Evolutionary conservation across 73 alveolate species (phyloP), one percentile per base, ranked within the genome.

Genomic region (Symbiodinium natans): DNA sequence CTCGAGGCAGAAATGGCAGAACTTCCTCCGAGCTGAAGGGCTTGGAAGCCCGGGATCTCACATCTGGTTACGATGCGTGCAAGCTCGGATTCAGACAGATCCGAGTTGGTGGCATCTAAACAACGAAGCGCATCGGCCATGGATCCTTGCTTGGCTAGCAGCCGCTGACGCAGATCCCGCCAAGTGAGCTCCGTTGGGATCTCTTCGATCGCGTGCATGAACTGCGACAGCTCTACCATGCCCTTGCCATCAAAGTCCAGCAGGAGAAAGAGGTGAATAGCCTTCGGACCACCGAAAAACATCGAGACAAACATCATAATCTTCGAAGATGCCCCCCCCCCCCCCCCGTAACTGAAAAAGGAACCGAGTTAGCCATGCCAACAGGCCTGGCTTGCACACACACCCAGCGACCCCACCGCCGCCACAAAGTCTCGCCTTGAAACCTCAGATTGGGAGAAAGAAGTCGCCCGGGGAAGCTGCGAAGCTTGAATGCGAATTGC

Each of bases 161-260:
- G 46, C 38, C 56, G 86, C 3, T 63, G 41, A 63, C 95, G 82
- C 2, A 89, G 95, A 46, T 89, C 95, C 13, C 59, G 95, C 95
- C 95, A 89, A 9, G 75, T 25, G 4, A 89, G 86, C 38, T 80
- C 52, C 41, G 74, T 38, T 63, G 75, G 43, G 39, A 29, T 36
- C 33, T 59, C 74, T 10, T 59, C 71, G 43, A 87, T 40, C 31
- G 95, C 95, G 43, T 89, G 80, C 2, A 63, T 29, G 33, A 63
- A 63, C 38, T 63, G 80, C 80, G 80, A 29, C 80, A 63, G 80
- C 80, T 63, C 38, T 13, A 63, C 27, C 21, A 36, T 23, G 27
- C 80, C 80, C 80, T 29, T 23, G 27, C 80, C 80, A 23, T 23
- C 80, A n/a, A 9, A 13, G 40, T 63, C 95, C 63, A 89, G 73